phyloP scores from a whole-genome alignment of 352 stramenopile species.

The Thraustochytrium sp. region DNA sequence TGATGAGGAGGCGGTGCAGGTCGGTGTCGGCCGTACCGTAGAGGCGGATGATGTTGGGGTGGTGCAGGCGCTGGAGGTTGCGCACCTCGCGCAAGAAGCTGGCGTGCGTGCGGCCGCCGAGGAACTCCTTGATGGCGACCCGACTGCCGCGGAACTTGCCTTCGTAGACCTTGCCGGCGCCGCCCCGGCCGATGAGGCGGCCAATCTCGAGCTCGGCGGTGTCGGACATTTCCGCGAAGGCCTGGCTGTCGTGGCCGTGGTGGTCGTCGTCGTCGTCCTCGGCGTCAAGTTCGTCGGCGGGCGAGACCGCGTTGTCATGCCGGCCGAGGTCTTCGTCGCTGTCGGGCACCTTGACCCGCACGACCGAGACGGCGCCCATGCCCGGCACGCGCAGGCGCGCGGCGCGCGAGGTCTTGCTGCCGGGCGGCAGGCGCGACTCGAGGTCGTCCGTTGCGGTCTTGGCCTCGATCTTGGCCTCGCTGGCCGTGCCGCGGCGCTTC shows the following conservation, averaged over 20 bases:
- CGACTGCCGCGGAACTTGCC: background rate
- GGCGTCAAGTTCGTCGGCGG: background rate
- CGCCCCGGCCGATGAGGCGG: background rate
- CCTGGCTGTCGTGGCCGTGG: background rate
- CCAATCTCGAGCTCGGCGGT: background rate
- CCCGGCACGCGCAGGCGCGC: background rate
- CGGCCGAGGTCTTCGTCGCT: too few relatives aligned
- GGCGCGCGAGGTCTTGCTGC: background rate
- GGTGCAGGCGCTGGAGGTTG: background rate
- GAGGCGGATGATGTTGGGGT: slow-evolving; percentile 19
- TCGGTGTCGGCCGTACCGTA: background rate
- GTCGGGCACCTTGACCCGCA: background rate
- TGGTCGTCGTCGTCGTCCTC: background rate
- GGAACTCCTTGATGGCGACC: slow-evolving; percentile 31
- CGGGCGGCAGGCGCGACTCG: background rate
- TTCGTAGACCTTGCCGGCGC: slow-evolving; percentile 1
- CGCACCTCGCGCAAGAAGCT: background rate
- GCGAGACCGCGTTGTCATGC: too few relatives aligned
- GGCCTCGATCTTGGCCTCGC: too few relatives aligned
- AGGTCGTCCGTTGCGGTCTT: too few relatives aligned
- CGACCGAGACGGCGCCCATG: background rate
- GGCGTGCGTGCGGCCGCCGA: background rate
- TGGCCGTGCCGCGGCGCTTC: too few relatives aligned
- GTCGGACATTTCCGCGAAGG: background rate
- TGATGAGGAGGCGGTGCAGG: background rate